phyloP scores from a whole-genome alignment of 23 red algal species.

The Gracilaria gracilis region DNA sequence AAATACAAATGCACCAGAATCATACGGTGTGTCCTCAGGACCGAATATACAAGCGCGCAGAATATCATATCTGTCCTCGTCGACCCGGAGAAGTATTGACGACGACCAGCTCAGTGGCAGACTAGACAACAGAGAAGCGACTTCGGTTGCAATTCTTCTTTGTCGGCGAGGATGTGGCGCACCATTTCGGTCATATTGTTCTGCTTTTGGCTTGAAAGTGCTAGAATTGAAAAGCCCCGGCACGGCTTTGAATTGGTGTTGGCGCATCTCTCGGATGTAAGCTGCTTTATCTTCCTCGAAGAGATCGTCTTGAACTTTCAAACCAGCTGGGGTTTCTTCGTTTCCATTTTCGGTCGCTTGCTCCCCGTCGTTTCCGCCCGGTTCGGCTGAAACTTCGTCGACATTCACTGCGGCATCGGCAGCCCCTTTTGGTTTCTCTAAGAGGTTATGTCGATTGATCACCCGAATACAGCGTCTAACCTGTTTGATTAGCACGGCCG shows the following conservation, averaged over 20 bases:
- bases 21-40: constrained; percentile 87
- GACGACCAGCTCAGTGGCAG: constrained; percentile 70
- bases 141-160: constrained; percentile 67
- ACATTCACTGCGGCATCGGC: constrained; percentile 30
- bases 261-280: constrained; percentile 65
- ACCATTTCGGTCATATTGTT: background rate
- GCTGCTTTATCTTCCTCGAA: constrained; percentile 56
- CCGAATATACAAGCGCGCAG: constrained; percentile 73
- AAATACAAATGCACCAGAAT: constrained; percentile 76
- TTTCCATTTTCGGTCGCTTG: background rate
- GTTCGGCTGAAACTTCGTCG: background rate
- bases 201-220: constrained; percentile 48
- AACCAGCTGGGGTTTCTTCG: background rate
- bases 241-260: constrained; percentile 64
- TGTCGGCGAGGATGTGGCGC: constrained; percentile 28
- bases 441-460: constrained; percentile 64
- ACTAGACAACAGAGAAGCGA: constrained; percentile 67
- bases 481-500: constrained; percentile 57
- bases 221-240: constrained; percentile 44
- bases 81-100: constrained; percentile 64
- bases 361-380: background rate
- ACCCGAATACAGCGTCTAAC: constrained; percentile 66
- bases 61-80: constrained; percentile 81
- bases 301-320: background rate
- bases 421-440: background rate